Evolutionary conservation across 371 early-diverging fungal species (phyloP), one percentile per base, ranked within the genome.

Genomic region (Coemansia sp.): DNA sequence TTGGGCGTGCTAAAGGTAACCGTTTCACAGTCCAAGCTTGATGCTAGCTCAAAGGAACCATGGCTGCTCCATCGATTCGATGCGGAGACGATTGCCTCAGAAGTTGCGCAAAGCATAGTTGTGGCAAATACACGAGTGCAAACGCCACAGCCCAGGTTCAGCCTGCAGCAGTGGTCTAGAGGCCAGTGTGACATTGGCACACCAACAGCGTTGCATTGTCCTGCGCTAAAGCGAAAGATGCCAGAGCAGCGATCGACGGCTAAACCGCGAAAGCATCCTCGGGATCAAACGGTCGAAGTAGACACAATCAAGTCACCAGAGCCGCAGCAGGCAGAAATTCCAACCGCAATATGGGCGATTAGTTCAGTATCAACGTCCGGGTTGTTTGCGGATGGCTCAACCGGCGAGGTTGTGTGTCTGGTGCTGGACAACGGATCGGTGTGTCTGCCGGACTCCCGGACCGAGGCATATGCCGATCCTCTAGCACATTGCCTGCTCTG

Each of bases 1-100:
- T 14, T 66, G 9, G 72, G 72, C 4, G 48, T 42, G 1, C 33
- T 70, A n/a, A 66, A 66, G 31, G 12, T 70, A 2, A 34, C 4
- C 2, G 38, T 61, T 10, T 62, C 70, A 3, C 26, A 1, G 4
- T 16, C 53, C 41, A 66, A 41, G 36, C 61, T 70, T 5, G 67
- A 70, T 20, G 5, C 33, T 10, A 70, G 67, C 58, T 61, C 55
- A 20, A 39, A 61, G 6, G 20, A 16, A 1, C 62, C 66, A 10
- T 57, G 48, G 57, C n/a, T 70, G 11, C 26, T 36, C 2, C 38
- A 34, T 30, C 42, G 20, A 51, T 66, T 57, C 41, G 56, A 57
- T 3, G 57, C 16, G 3, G 62, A 66, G 12, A 42, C 54, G 5
- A 58, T 69, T 41, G 61, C 49, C 26, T 39, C 42, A 1, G 47